Base-by-base conservation (phyloP, 805 yeast species). In the Candida vaughaniae region DNA sequence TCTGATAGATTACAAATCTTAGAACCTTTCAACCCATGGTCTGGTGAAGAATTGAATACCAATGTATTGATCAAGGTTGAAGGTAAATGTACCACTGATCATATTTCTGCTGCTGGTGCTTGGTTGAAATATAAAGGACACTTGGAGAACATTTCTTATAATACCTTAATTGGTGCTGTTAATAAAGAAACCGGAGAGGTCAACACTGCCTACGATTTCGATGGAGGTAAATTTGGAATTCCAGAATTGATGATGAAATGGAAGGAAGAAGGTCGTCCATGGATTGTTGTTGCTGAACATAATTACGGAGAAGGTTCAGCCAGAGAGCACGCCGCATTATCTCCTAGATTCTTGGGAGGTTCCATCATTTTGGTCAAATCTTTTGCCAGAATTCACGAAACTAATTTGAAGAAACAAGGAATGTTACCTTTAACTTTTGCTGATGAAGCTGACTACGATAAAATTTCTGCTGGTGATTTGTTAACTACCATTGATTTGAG, bases 271-370 rank as follows among this genome's bases (percentile, higher is more conserved):
- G 51, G 64, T 12, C 76, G 85, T 51, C 93, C 95, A 15, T 91
- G 99, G 99, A 75, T 80, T 48, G 97, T 93, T 30, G 84, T 93
- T 47, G 98, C 97, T 37, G 99, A 93, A 63, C 96, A 93, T 60
- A 91, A 91, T 66, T 93, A 91, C 57, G 99, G 99, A 67, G 99
- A 91, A 71, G 99, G 99, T 53, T 90, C 97, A 33, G 97, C 99
- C 22, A 85, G 99, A 77, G 99, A 91, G 64, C 99, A 91, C 56
- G 99, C 99, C 31, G 98, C 98, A 11, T 73, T 93, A 49, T 87
- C 93, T 22, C 99, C 98, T 39, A 78, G 95, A 65, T 93, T 86
- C 71, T 74, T 93, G 30, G 98, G 97, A 43, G 98, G 99, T 46
- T 67, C 82, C 41, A 78, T 89, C 46, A 84, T 91, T 45, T 69